Evolutionary conservation across 164 flowering plant genomes (phyloP).

Genomic region (Aristolochia fimbriata): DNA sequence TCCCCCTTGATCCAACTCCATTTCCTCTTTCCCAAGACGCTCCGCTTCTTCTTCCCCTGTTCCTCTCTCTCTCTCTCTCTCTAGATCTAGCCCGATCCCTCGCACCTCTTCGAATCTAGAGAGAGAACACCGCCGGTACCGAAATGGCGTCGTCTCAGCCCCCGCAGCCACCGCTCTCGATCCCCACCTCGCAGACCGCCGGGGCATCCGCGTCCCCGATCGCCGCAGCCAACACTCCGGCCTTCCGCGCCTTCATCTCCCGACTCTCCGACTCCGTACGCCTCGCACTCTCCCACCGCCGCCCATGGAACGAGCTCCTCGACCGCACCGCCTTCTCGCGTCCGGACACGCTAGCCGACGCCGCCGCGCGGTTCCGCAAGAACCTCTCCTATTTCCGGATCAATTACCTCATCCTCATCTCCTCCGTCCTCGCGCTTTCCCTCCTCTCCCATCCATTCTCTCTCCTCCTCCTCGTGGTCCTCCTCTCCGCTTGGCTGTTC

Average conservation of each 20-base stretch:
- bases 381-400: conserved; percentile 68
- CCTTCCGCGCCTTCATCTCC: conserved; percentile 53
- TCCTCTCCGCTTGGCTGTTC: conserved; percentile 63
- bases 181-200: conserved; percentile 11
- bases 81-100: background rate
- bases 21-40: too few relatives aligned
- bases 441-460: conserved; percentile 65
- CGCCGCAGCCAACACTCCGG: conserved; percentile 47
- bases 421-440: conserved; percentile 42
- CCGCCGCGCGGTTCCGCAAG: conserved; percentile 62
- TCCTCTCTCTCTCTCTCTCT: background rate
- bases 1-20: too few relatives aligned
- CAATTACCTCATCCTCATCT: conserved; percentile 49
- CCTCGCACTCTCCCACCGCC: conserved; percentile 50
- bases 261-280: conserved; percentile 38
- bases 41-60: background rate
- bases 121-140: background rate
- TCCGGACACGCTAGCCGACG: conserved; percentile 65
- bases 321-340: conserved; percentile 55
- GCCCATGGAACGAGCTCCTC: conserved; percentile 69
- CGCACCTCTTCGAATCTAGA: too few relatives aligned
- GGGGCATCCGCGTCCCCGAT: conserved; percentile 15
- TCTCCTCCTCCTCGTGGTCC: conserved; percentile 42
- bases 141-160: conserved; percentile 14
- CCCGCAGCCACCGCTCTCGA: conserved; percentile 37